A percentile compares a stretch with the other conserved stretches of the same genome.
phyloP scores from a whole-genome alignment of 805 yeast species.

The Pichia scutulata region DNA sequence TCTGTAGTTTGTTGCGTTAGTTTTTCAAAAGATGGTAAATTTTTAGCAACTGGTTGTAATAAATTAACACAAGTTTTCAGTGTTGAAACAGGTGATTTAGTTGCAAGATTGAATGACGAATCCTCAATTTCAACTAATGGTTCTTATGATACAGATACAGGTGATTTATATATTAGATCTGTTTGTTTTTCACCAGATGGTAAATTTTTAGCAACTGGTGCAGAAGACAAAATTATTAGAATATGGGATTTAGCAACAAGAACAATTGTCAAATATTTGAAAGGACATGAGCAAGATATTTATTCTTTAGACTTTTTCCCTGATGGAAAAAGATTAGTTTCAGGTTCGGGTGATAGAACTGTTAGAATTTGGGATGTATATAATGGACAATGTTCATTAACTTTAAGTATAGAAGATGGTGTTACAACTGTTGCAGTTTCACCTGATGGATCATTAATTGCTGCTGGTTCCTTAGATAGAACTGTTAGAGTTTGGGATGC shows the following conservation, averaged over 20 bases:
- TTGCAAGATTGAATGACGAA: conserved; percentile 83
- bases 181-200: conserved; percentile 97
- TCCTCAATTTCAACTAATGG: conserved; percentile 38
- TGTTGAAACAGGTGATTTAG: conserved; percentile 83
- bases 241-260: conserved; percentile 90
- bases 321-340: conserved; percentile 84
- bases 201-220: conserved; percentile 88
- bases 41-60: conserved; percentile 94
- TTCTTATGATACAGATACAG: conserved; percentile 52
- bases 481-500: conserved; percentile 97
- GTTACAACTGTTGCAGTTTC: conserved; percentile 97
- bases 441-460: conserved; percentile 88
- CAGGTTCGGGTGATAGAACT: conserved; percentile 95
- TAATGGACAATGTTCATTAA: conserved; percentile 80
- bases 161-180: conserved; percentile 87
- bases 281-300: conserved; percentile 97
- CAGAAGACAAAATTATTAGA: conserved; percentile 83
- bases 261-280: conserved; percentile 75
- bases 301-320: conserved; percentile 94
- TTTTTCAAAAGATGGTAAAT: conserved; percentile 85
- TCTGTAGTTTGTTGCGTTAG: conserved; percentile 96
- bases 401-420: conserved; percentile 91
- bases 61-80: conserved; percentile 91
- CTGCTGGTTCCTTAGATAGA: conserved; percentile 94
- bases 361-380: conserved; percentile 95